Conservation (phyloP, 139 green algal species). For the Picochlorum sp. region DNA sequence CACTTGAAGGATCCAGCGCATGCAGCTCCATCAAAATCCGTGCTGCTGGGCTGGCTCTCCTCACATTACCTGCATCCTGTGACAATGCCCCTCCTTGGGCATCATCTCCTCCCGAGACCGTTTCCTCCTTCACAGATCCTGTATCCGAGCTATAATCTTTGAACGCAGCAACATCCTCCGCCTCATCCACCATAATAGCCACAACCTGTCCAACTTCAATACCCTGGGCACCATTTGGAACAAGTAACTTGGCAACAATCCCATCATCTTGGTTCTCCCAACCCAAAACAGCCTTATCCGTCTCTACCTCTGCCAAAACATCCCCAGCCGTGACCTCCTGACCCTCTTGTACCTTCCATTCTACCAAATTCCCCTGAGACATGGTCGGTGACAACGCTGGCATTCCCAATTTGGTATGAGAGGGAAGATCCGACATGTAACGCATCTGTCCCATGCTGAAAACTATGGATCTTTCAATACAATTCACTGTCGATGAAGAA, state of each 20-base stretch:
- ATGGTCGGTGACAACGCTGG: conserved; percentile 87
- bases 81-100: neutral
- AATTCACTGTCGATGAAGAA: no score
- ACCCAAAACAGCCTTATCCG: conserved; percentile 76
- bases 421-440: neutral
- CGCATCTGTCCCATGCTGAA: no score
- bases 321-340: conserved; percentile 62
- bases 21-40: conserved; percentile 41
- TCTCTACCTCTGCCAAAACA: conserved; percentile 87
- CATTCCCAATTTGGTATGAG: conserved; percentile 51
- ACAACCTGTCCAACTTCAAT: conserved; percentile 61
- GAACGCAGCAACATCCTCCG: conserved; percentile 53
- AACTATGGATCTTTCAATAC: no score
- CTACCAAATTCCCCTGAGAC: conserved; percentile 57
- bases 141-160: conserved; percentile 34
- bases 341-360: conserved; percentile 55
- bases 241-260: conserved; percentile 66
- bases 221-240: conserved; percentile 51
- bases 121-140: neutral
- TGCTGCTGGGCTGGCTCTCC: conserved; percentile 58
- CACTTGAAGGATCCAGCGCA: conserved; percentile 26
- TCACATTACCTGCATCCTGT: neutral
- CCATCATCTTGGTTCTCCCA: conserved; percentile 74
- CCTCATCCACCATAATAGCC: conserved; percentile 79
- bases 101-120: neutral